Evolutionary conservation across 1,284 basidiomycete species (phyloP), one percentile per base, ranked within the genome.

Genomic region (Ceratobasidium sp.): DNA sequence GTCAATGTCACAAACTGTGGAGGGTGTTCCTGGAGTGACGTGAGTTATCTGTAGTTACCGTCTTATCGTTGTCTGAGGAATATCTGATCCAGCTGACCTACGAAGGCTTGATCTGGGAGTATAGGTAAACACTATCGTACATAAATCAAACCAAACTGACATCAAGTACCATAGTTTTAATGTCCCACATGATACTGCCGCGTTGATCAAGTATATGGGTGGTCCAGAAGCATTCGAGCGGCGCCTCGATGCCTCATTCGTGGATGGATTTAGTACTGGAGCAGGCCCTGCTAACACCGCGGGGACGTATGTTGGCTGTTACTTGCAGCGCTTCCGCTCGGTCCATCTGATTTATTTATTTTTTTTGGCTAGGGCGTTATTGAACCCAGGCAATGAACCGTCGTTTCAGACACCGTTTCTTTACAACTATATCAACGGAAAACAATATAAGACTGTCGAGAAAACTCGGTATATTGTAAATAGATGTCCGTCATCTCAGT

Each of bases 361-460:
- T 52, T 23, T 43, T 14, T 6, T 18, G 14, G 8, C 36, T 30
- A 67, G 64, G 43, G 64, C 64, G 3, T n/a, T 67, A 26, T 67
- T 67, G 34, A 67, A 55, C 36, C 64, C 39, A 8, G 64, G 50
- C 1, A 67, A 55, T 43, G 64, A 67, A 23, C 52, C 50, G 14
- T 57, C 64, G 14, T 67, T 67, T 23, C 64, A 57, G 26, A 67
- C 50, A 8, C 64, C 39, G 12, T 57, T 67, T 26, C 52, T 55
- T 26, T 67, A 67, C 21, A 67, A 57, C 26, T 57, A 67, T 32
- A 67, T 67, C n/a, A 67, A 67, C 39, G 34, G 64, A 21, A 57
- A 67, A 36, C 64, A 57, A 45, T 45, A 67, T 18, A 67, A 67
- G 28, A 67, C 64, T 8, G 64, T 67, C n/a, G 64, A 67, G 34